These are phyloP conservation scores for Geosiphon pyriformis DNA, from an alignment of 192 early-diverging fungal species.

Conservation along the genomic window DNA sequence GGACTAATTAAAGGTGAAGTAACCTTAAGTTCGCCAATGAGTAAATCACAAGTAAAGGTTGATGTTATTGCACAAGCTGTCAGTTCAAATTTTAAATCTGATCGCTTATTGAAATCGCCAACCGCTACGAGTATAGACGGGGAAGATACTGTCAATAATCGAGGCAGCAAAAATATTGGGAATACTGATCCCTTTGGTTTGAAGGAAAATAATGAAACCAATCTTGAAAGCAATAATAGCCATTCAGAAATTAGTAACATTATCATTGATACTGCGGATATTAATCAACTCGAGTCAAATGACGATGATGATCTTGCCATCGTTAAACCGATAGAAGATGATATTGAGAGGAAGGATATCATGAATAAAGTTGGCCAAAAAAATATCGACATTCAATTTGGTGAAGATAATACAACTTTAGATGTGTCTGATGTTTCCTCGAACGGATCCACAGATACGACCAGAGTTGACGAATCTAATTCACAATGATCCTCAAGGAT, in stretches of 20 bases:
- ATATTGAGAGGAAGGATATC: neutral
- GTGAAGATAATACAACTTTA: neutral
- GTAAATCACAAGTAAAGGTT: constrained; percentile 1
- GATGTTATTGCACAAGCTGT: neutral
- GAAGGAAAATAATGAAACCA: no score
- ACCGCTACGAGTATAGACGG: neutral
- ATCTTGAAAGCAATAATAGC: neutral
- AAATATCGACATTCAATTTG: neutral
- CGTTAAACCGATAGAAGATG: no score
- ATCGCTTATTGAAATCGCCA: neutral
- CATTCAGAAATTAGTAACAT: neutral
- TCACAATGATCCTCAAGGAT: no score
- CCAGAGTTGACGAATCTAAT: neutral
- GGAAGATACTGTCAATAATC: neutral
- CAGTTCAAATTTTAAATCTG: neutral
- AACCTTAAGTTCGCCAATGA: neutral
- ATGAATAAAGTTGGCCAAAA: neutral
- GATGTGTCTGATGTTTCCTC: neutral
- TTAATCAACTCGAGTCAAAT: no score
- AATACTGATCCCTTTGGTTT: neutral
- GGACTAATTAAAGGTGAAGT: neutral
- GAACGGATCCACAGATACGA: neutral
- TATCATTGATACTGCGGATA: no score
- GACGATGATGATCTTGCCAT: no score
- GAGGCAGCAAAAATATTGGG: neutral